Base-by-base conservation (phyloP, 2,329 filamentous ascomycete species). In the Arthrinium puccinioides region DNA sequence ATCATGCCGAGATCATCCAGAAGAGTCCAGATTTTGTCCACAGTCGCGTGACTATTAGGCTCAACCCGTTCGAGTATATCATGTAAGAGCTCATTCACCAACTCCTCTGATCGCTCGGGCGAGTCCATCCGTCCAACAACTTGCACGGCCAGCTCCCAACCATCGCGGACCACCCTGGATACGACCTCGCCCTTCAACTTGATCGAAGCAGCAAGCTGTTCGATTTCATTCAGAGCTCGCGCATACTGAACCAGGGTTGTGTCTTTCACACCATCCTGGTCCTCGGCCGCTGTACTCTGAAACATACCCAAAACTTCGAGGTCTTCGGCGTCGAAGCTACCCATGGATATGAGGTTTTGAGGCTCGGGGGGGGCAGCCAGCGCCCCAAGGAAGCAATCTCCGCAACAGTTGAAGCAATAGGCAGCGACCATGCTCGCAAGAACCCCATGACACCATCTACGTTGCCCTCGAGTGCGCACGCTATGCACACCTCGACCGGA, bases 121-220 rank as follows among this genome's bases (percentile, higher is more conserved):
- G 88, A 79, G 53, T 94, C 84, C 55, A 97, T 74, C 37, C 90
- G 79, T 9, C 84, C 85, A 31, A 96, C 69, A 9, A 95, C 75
- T 42, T 87, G 79, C 29, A 96, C 79, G 0, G 88, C 84, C 53
- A 96, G 64, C 62, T 96, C 87, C 90, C 90, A 97, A 8, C 90
- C 89, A 49, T 89, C 82, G 25, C 73, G 67, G 11, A 60, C 53
- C 10, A 59, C 56, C 16, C 50, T 59, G 19, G 45, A 49, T 21
- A 60, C 52, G 9, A 59, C 55, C 18, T 52, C 59, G 21, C 45
- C 51, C 25, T 52, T 49, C 36, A 54, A 49, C 32, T 47, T 50
- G 9, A 38, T 25, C 4, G 46, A 42, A 4, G 62, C 50, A 1
- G 62, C 63, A 32, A 79, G 54, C 16, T 69, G 64, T 37, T 72